Conservation (phyloP, 163 green algal species). For the Scenedesmus sp. region DNA sequence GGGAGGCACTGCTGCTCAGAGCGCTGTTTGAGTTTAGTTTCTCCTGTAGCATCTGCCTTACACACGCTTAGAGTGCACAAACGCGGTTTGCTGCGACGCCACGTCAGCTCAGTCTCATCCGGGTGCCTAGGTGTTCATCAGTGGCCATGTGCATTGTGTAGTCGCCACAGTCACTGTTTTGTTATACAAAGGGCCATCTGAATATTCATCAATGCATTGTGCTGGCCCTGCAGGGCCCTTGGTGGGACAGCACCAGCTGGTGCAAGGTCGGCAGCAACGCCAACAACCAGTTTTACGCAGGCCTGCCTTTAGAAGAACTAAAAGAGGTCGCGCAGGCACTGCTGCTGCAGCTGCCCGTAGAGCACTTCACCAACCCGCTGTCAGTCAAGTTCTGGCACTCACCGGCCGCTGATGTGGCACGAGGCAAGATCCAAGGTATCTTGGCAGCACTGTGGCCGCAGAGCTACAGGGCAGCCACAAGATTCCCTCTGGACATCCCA, state of each 20-base stretch:
- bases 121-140: too few species aligned
- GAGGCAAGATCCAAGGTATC: constrained; percentile 27
- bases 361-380: not conserved
- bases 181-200: too few species aligned
- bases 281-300: not conserved
- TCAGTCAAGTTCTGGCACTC: constrained; percentile 27
- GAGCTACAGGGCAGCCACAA: constrained; percentile 12
- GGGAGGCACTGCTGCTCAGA: not conserved
- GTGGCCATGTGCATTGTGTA: too few species aligned
- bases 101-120: too few species aligned
- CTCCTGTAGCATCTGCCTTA: too few species aligned
- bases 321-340: constrained; percentile 19
- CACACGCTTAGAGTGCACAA: too few species aligned
- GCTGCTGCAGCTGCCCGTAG: constrained; percentile 46
- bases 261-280: constrained; percentile 32
- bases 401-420: not conserved
- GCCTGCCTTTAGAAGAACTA: constrained; percentile 11
- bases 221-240: constrained; percentile 27
- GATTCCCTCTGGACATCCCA: constrained; percentile 36
- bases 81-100: too few species aligned
- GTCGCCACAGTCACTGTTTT: too few species aligned
- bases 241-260: constrained; percentile 45
- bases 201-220: not conserved
- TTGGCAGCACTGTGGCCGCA: constrained; percentile 42
- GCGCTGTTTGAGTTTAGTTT: too few species aligned